Conservation (phyloP, 129 eudicot species). For the Centella asiatica region DNA sequence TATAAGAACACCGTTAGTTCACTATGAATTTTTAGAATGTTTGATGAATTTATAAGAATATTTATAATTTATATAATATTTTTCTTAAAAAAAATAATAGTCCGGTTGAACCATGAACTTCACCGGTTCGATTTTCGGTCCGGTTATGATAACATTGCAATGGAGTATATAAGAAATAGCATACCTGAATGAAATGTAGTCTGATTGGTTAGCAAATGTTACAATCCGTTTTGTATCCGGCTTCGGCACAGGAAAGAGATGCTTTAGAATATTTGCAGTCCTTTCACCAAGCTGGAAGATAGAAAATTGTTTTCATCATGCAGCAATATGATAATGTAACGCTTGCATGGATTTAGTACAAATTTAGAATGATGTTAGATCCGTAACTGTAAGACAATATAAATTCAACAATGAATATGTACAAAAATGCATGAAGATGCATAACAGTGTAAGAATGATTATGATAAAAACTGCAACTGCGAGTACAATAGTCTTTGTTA, state of each 20-base stretch:
- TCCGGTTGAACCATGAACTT: no score
- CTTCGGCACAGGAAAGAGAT: constrained; percentile 93
- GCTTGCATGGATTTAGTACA: no score
- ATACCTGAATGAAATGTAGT: constrained; percentile 90
- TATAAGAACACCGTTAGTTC: no score
- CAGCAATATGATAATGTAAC: neutral
- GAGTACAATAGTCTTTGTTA: neutral
- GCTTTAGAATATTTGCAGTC: constrained; percentile 84
- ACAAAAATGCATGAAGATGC: neutral
- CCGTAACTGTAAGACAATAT: no score
- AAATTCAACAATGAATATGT: neutral
- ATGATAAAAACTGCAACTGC: neutral
- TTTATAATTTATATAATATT: no score
- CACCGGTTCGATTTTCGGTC: no score
- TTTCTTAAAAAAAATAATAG: no score
- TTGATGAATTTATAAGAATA: no score
- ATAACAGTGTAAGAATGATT: neutral
- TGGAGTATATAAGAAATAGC: neutral
- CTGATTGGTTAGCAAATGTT: constrained; percentile 89
- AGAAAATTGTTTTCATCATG: neutral
- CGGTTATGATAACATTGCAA: neutral
- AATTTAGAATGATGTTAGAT: no score
- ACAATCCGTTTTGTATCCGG: constrained; percentile 91
- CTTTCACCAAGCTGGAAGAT: constrained; percentile 70
- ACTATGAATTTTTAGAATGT: no score